Evolutionary conservation across 2,329 filamentous ascomycete genomes (phyloP).

Genomic region (Gyromitra esculenta): DNA sequence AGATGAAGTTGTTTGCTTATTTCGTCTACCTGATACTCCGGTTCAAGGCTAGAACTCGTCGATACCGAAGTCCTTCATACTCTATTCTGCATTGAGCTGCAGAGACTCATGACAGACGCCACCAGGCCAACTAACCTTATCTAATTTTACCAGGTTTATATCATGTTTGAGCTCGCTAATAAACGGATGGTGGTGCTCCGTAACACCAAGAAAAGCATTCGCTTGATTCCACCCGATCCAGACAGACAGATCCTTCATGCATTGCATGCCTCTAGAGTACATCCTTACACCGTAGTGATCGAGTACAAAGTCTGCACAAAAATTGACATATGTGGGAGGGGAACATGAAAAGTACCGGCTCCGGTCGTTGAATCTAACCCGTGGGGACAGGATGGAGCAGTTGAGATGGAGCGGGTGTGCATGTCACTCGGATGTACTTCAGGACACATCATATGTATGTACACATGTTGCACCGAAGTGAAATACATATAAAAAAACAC

Average conservation of each 20-base stretch:
- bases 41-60: neutral
- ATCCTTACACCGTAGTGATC: conserved; percentile 42
- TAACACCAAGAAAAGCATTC: conserved; percentile 41
- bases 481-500: conserved; percentile 16
- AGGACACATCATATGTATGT: conserved; percentile 16
- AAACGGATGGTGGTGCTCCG: conserved; percentile 24
- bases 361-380: conserved; percentile 7
- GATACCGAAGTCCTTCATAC: conserved; percentile 28
- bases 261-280: conserved; percentile 27
- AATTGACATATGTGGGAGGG: conserved; percentile 14
- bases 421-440: conserved; percentile 19
- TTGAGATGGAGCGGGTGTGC: conserved; percentile 34
- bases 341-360: conserved; percentile 34
- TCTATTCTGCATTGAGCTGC: neutral
- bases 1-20: conserved; percentile 6
- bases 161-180: conserved; percentile 37
- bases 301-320: conserved; percentile 16
- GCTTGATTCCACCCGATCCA: conserved; percentile 47
- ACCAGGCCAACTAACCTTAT: conserved; percentile 45
- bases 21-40: conserved; percentile 24
- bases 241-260: conserved; percentile 44
- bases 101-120: conserved; percentile 29
- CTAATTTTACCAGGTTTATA: conserved; percentile 49
- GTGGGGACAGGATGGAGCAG: conserved; percentile 16
- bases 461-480: conserved; percentile 10